phyloP scores from a whole-genome alignment of 768 basidiomycete genomes.

The Asterophora lycoperdoides region DNA sequence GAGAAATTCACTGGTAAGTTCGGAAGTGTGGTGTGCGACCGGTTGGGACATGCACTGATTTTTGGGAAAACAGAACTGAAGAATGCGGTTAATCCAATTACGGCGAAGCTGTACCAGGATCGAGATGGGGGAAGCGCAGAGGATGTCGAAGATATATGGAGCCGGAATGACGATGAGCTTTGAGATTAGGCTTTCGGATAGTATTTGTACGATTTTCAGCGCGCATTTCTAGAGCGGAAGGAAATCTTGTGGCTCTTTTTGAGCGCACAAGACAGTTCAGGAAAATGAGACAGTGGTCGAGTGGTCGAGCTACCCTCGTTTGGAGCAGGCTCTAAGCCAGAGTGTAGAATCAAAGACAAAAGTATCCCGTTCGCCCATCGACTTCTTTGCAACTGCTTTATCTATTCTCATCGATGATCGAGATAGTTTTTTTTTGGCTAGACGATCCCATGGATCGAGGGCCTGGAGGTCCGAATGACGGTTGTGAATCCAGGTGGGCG shows the following conservation, averaged over 20 bases:
- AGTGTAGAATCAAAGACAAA: slow-evolving; percentile 1
- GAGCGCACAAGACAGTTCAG: too few relatives aligned
- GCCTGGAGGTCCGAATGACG: slow-evolving; percentile 5
- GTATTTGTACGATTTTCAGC: neutral
- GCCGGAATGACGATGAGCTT: slow-evolving; percentile 4
- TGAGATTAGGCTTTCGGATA: neutral
- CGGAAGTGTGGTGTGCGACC: neutral
- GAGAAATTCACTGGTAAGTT: slow-evolving; percentile 56
- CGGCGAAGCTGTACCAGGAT: slow-evolving; percentile 20
- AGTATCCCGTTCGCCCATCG: neutral
- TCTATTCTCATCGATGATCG: neutral
- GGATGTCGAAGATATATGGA: slow-evolving; percentile 2
- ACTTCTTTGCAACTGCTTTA: neutral
- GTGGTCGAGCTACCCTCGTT: too few relatives aligned
- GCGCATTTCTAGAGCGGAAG: neutral
- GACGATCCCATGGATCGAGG: slow-evolving; percentile 6
- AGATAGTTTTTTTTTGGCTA: neutral
- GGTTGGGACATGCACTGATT: neutral
- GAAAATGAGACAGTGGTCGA: too few relatives aligned
- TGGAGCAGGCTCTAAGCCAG: slow-evolving; percentile 4
- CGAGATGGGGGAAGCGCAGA: neutral
- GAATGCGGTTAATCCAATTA: slow-evolving; percentile 23
- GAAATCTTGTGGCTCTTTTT: too few relatives aligned
- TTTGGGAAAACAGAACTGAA: slow-evolving; percentile 16
- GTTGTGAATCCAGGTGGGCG: slow-evolving; percentile 16